These are phyloP conservation scores for Nakataea oryzae DNA, from an alignment of 2,329 filamentous ascomycete genomes.

Conservation along the genomic window DNA sequence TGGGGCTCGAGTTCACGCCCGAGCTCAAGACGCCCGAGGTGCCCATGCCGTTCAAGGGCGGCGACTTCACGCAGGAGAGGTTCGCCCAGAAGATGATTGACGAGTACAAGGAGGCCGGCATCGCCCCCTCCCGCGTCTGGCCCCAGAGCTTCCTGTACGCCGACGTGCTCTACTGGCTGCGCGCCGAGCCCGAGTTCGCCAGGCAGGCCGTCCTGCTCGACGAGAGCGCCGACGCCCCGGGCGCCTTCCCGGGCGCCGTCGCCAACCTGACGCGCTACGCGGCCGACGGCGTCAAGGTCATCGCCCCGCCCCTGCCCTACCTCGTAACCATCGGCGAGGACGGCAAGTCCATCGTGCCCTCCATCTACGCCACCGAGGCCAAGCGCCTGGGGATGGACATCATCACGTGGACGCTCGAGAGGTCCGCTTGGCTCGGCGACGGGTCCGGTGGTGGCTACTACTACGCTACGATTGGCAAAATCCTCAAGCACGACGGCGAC, in stretches of 20 bases:
- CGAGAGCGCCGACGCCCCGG: slow-evolving; percentile 43
- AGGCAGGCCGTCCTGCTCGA: slow-evolving; percentile 56
- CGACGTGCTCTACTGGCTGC: slow-evolving; percentile 58
- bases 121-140: slow-evolving; percentile 44
- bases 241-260: slow-evolving; percentile 41
- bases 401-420: slow-evolving; percentile 59
- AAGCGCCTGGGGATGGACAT: slow-evolving; percentile 53
- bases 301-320: slow-evolving; percentile 54
- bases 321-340: slow-evolving; percentile 40
- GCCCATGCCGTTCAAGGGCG: slow-evolving; percentile 55
- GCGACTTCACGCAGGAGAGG: slow-evolving; percentile 51
- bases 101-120: slow-evolving; percentile 41
- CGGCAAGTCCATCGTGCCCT: slow-evolving; percentile 40
- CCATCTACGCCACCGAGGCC: slow-evolving; percentile 49
- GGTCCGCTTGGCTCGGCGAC: slow-evolving; percentile 47
- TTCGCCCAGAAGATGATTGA: slow-evolving; percentile 58
- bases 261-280: slow-evolving; percentile 45
- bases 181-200: slow-evolving; percentile 48
- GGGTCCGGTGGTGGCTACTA: slow-evolving; percentile 40
- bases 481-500: slow-evolving; percentile 53
- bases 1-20: slow-evolving; percentile 8
- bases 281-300: slow-evolving; percentile 46
- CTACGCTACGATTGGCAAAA: slow-evolving; percentile 42
- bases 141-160: slow-evolving; percentile 56
- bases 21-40: slow-evolving; percentile 31